Conservation (phyloP, 352 stramenopile genomes). For the Pythium folliculosum region DNA sequence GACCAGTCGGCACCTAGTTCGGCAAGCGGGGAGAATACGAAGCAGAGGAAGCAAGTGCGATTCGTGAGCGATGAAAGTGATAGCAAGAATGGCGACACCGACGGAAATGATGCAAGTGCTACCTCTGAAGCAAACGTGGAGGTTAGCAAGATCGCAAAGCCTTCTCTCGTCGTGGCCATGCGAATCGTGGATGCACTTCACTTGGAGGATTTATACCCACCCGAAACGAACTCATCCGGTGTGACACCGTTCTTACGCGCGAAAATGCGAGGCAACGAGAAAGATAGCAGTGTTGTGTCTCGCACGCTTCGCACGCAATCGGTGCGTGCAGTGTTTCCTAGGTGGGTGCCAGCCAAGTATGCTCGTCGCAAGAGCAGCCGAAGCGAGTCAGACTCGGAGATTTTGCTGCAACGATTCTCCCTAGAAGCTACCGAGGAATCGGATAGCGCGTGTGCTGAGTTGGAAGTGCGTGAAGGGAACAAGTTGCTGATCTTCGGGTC, state of each 20-base stretch:
- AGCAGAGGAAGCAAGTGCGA: conserved; percentile 65
- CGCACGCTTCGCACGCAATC: conserved; percentile 26
- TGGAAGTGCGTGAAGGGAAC: conserved; percentile 76
- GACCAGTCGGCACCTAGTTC: neutral
- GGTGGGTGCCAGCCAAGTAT: conserved; percentile 63
- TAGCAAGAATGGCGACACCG: neutral
- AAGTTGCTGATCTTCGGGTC: conserved; percentile 68
- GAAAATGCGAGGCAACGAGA: conserved; percentile 11
- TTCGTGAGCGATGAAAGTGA: conserved; percentile 44
- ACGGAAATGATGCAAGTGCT: neutral
- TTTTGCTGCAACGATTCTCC: conserved; percentile 18
- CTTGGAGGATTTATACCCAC: conserved; percentile 31
- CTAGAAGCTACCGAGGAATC: conserved; percentile 8
- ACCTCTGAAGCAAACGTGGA: neutral
- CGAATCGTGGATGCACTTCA: conserved; percentile 25
- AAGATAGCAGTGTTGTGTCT: neutral
- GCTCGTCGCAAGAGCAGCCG: conserved; percentile 14
- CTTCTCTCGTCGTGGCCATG: conserved; percentile 15
- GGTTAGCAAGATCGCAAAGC: neutral
- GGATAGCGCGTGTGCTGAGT: conserved; percentile 16
- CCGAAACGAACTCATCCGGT: conserved; percentile 14
- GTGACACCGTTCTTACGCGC: conserved; percentile 26
- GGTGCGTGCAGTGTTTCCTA: conserved; percentile 52
- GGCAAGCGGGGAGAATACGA: conserved; percentile 5
- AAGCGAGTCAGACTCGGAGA: conserved; percentile 15